Evolutionary conservation across 768 basidiomycete genomes (phyloP).

Genomic region (Panus rudis): DNA sequence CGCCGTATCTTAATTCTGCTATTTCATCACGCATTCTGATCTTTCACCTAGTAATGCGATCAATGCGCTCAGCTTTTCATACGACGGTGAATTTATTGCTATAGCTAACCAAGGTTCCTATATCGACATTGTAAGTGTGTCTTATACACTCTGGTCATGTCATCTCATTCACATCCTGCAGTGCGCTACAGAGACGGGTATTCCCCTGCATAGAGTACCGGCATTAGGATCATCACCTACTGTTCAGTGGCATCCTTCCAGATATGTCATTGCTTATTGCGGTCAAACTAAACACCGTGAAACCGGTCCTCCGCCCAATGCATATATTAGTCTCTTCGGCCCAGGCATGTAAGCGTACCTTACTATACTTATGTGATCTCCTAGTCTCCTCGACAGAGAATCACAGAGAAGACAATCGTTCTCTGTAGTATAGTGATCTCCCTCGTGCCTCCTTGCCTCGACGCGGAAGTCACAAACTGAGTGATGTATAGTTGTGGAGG

Average conservation of each 20-base stretch:
- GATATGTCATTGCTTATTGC: slow-evolving; percentile 75
- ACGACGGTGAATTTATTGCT: slow-evolving; percentile 79
- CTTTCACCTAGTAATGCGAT: slow-evolving; percentile 49
- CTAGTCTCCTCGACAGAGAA: too few species aligned
- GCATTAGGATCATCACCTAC: slow-evolving; percentile 66
- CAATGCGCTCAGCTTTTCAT: slow-evolving; percentile 69
- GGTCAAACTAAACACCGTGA: slow-evolving; percentile 66
- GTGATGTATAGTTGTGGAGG: too few species aligned
- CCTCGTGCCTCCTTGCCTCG: too few species aligned
- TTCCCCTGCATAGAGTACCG: slow-evolving; percentile 70
- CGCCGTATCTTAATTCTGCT: neutral
- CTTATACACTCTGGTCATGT: neutral
- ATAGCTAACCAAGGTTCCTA: slow-evolving; percentile 66
- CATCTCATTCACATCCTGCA: slow-evolving; percentile 21
- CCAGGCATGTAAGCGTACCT: slow-evolving; percentile 18
- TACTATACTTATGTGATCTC: neutral
- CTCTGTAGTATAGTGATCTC: too few species aligned
- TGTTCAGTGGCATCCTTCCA: slow-evolving; percentile 78
- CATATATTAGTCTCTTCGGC: slow-evolving; percentile 71
- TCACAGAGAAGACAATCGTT: too few species aligned
- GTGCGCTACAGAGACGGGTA: slow-evolving; percentile 75
- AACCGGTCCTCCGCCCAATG: slow-evolving; percentile 56
- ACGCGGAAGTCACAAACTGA: too few species aligned
- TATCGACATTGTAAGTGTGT: slow-evolving; percentile 65
- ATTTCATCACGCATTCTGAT: neutral